These are phyloP conservation scores for Odontarrhena argentea DNA, from an alignment of 345 rosid species.

Conservation along the genomic window DNA sequence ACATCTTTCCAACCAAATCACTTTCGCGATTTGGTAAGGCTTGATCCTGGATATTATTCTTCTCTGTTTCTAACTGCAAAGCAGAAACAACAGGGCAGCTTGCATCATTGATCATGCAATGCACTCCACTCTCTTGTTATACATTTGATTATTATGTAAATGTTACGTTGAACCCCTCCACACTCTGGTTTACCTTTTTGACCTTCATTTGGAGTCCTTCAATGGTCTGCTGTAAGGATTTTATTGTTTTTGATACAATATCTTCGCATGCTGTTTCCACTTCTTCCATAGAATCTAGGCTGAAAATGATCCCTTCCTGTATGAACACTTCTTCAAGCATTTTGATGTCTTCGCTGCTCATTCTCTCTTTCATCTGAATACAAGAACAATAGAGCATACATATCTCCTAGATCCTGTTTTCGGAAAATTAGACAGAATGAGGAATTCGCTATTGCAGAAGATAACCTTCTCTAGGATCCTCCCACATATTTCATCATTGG, in stretches of 20 bases:
- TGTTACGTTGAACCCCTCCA: constrained; percentile 6
- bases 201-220: constrained; percentile 51
- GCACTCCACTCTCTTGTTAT: not conserved
- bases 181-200: constrained; percentile 52
- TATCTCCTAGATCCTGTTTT: constrained; percentile 6
- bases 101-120: constrained; percentile 2
- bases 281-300: constrained; percentile 51
- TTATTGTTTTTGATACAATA: constrained; percentile 46
- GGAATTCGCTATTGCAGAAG: constrained; percentile 15
- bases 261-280: constrained; percentile 52
- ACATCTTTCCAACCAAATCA: constrained; percentile 34
- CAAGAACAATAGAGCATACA: constrained; percentile 6
- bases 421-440: constrained; percentile 26
- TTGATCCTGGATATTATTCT: constrained; percentile 47
- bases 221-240: constrained; percentile 51
- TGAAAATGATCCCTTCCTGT: constrained; percentile 52
- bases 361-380: constrained; percentile 63
- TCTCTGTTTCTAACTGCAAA: constrained; percentile 56
- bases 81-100: constrained; percentile 22
- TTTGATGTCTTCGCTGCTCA: constrained; percentile 59
- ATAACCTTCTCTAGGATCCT: constrained; percentile 58
- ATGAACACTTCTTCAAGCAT: constrained; percentile 68
- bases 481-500: constrained; percentile 53
- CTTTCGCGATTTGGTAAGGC: constrained; percentile 38
- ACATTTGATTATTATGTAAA: constrained; percentile 6